Conservation (phyloP, 352 stramenopile genomes). For the Globisporangium cylindrosporum region DNA sequence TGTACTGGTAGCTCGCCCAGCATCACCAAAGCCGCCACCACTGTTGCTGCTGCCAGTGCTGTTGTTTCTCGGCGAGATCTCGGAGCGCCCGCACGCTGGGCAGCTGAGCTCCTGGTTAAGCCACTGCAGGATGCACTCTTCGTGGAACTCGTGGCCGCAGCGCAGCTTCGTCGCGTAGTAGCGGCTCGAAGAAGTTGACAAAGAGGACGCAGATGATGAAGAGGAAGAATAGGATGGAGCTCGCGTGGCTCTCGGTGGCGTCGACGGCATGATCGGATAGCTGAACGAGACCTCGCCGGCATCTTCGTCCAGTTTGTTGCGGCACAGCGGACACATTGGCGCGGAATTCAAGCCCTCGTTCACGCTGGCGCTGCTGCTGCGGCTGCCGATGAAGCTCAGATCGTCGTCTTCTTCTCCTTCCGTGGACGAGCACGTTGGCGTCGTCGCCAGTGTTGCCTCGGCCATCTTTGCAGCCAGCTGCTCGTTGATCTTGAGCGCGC, state of each 20-base stretch:
- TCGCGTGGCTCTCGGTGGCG: background rate
- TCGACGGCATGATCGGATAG: background rate
- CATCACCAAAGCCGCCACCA: background rate
- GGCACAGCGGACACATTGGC: constrained; percentile 9
- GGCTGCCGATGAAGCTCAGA: background rate
- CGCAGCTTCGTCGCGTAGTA: constrained; percentile 14
- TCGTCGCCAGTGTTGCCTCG: background rate
- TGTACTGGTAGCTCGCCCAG: background rate
- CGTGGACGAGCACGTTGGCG: background rate
- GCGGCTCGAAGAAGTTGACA: background rate
- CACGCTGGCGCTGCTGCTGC: constrained; percentile 1
- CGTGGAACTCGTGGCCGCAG: constrained; percentile 20
- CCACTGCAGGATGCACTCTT: constrained; percentile 14
- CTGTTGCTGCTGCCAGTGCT: background rate
- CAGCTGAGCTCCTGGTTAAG: constrained; percentile 15
- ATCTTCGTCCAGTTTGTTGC: constrained; percentile 11
- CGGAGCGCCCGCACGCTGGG: constrained; percentile 8
- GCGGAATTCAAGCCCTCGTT: background rate
- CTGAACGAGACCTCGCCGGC: background rate
- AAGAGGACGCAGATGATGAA: background rate
- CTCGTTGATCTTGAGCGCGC: constrained; percentile 11
- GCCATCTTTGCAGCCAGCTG: background rate
- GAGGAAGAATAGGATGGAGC: background rate
- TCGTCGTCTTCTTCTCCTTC: constrained; percentile 2
- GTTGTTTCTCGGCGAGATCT: background rate